These are phyloP conservation scores for Blastocystis sp. DNA, from an alignment of 352 stramenopile species.

Conservation along the genomic window DNA sequence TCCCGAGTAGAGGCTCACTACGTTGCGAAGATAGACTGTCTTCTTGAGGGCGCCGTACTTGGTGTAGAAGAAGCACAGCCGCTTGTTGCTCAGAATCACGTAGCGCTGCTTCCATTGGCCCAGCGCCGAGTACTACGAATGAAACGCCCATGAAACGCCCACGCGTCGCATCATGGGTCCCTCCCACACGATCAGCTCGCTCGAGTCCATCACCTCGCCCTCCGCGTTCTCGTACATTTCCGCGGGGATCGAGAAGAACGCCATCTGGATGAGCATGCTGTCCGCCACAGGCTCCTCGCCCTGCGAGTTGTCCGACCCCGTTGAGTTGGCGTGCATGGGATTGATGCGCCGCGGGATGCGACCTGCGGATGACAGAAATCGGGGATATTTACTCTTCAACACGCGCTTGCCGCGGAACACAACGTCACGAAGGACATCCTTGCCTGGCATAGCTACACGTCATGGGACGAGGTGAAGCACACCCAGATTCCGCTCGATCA, in stretches of 20 bases:
- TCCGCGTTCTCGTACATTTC: constrained; percentile 44
- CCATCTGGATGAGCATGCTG: constrained; percentile 61
- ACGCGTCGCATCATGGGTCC: constrained; percentile 42
- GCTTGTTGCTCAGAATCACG: constrained; percentile 60
- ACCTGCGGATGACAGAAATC: not conserved
- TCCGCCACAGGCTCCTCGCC: constrained; percentile 15
- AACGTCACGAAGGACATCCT: constrained; percentile 52
- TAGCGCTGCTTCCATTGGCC: constrained; percentile 52
- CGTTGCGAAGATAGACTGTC: not conserved
- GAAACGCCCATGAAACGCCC: not conserved
- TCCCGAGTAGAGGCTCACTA: constrained; percentile 11
- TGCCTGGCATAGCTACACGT: constrained; percentile 42
- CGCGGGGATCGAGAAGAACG: constrained; percentile 48
- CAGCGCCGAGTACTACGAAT: constrained; percentile 56
- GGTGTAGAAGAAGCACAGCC: constrained; percentile 38
- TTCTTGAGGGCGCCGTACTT: constrained; percentile 59
- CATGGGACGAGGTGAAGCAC: not conserved
- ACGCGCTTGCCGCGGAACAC: constrained; percentile 64
- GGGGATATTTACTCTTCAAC: not conserved
- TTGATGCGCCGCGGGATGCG: constrained; percentile 43
- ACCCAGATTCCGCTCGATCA: constrained; percentile 39
- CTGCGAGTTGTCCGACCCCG: not conserved
- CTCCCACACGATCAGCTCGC: constrained; percentile 54
- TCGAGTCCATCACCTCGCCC: constrained; percentile 42
- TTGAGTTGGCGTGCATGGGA: not conserved